These are phyloP conservation scores for Biancaea sappan DNA, from an alignment of 306 rosid genomes.

Conservation along the genomic window DNA sequence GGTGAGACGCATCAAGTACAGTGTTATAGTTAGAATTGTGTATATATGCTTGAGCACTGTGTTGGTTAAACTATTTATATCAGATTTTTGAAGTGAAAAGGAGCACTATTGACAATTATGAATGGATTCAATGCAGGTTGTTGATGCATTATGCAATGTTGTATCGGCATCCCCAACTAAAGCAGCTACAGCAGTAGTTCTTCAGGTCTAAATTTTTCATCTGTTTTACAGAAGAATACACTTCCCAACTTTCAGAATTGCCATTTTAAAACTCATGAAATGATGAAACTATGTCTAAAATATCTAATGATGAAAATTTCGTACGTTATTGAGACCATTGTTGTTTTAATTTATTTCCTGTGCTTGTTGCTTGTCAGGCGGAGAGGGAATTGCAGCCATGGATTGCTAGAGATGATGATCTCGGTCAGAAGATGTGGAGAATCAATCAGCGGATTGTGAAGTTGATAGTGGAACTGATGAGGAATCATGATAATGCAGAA, in stretches of 20 bases:
- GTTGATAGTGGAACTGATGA: constrained; percentile 90
- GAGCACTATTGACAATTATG: constrained; percentile 14
- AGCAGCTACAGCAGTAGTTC: constrained; percentile 93
- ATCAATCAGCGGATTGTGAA: constrained; percentile 89
- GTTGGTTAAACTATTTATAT: neutral
- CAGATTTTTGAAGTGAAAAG: constrained; percentile 16
- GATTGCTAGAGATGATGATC: constrained; percentile 96
- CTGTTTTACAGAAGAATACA: constrained; percentile 20
- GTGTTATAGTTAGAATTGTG: neutral
- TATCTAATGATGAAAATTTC: constrained; percentile 32
- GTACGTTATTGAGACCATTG: constrained; percentile 12
- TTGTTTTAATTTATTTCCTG: constrained; percentile 40
- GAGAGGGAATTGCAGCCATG: constrained; percentile 94
- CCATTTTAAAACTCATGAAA: neutral
- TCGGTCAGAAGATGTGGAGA: constrained; percentile 95
- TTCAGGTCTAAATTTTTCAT: constrained; percentile 70
- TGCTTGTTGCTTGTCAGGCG: constrained; percentile 67
- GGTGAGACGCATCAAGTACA: neutral
- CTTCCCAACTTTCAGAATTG: neutral
- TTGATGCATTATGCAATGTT: constrained; percentile 95
- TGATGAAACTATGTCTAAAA: no score
- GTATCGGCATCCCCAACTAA: constrained; percentile 88
- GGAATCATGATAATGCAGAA: constrained; percentile 81
- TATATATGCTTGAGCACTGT: neutral
- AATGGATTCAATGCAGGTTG: constrained; percentile 56